Base-by-base conservation (phyloP, 768 basidiomycete genomes). In the Suillus fuscotomentosus region DNA sequence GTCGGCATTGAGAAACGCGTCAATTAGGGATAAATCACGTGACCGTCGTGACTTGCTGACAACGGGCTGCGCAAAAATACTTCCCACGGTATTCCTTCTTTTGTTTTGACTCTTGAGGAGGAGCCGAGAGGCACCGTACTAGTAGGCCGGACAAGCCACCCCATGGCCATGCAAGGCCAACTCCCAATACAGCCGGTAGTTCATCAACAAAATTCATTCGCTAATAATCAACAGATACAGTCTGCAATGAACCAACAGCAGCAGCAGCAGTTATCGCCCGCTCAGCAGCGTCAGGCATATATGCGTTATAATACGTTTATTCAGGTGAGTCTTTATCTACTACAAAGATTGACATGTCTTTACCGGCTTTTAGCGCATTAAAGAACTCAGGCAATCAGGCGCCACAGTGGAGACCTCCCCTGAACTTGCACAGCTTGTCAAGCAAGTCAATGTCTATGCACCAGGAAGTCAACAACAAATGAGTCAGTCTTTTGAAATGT, bases 341-440 rank as follows among this genome's bases (percentile, higher is more conserved):
- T 54, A 34, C 20, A 54, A 4, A 54, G 5, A 34, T 34, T 54
- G 53, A 34, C 20, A 36, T 36, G 31, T 36, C 11, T 54, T 54
- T n/a, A 54, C 34, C 31, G 11, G 11, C 20, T 14, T 34, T 70
- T 74, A 86, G 81, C 82, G 83, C 34, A 77, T 79, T n/a, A 76
- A 78, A 39, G 61, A 71, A 45, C 79, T 86, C 39, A 80, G 76
- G 47, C 69, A 69, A n/a, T 73, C 77, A 45, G 85, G 85, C 14
- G 74, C 72, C 64, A 81, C 83, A 13, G 73, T 79, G n/a, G 81
- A 84, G 56, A 79, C 77, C 2, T 78, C 75, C 10, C 72, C 67
- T 27, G 85, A 86, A 62, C 75, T 85, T 27, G 78, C 74, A 7
- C 75, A 70, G 63, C 73, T 86, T 54, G 67, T 79, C 57, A 73